Evolutionary conservation across 345 rosid genomes (phyloP), one percentile per base, ranked within the genome.

Genomic region (Euphorbia peplus): DNA sequence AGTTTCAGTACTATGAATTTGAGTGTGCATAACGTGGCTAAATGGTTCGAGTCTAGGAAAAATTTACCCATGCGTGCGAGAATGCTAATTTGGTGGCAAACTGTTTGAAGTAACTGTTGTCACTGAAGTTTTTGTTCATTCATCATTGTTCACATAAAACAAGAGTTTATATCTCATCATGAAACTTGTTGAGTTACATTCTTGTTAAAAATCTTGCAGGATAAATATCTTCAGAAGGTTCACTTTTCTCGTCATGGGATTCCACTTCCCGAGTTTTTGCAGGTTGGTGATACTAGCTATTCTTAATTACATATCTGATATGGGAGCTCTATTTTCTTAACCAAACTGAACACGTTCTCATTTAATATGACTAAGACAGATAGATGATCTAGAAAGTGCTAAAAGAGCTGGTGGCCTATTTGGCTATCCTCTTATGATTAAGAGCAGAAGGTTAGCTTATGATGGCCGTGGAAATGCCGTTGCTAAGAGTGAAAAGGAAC

Each of bases 401-500:
- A 82, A 75, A 82, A 85, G 61, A 76, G 96, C 96, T 32, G 99
- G 89, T 63, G 83, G 80, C 60, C 70, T 77, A 26, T 95, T 86
- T 63, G 85, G 92, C 67, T 92, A 90, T 79, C 99, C 99, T 64
- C 88, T 92, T 64, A 92, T 95, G 98, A 69, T 92, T 63, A 95
- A 95, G 86, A 87, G 98, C 87, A 92, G 76, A 80, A 68, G 92
- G 39, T 76, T 95, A 78, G 98, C 99, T 29, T 95, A 95, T 82
- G 98, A 95, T 79, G 99, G 99, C 54, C 96, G 98, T 47, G 99
- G 99, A 67, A 95, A 95, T 90, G 92, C 96, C 69, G 97, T 95
- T 83, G 99, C 97, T 3, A 87, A 76, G 59, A 85, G 83, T 77
- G 86, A 82, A 30, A 89, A 83, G 37, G 97, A 80, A 25, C 88